Base-by-base conservation (phyloP, 176 grass and related monocot species). In the Ensete glaucum region DNA sequence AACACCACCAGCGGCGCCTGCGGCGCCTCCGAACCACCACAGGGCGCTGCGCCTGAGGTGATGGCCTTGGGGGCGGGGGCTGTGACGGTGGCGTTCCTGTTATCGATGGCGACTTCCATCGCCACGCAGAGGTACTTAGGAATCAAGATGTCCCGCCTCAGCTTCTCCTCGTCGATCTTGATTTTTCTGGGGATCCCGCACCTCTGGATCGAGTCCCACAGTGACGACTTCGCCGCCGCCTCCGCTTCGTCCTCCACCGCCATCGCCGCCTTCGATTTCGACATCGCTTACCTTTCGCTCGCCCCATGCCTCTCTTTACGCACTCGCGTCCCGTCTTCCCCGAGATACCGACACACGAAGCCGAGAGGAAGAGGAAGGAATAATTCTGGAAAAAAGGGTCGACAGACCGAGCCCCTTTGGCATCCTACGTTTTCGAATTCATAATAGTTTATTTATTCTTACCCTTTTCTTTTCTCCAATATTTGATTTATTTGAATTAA, bases 1-100 rank as follows among this genome's bases (percentile, higher is more conserved):
- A 97, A 93, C 78, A 97, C 90, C 12, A 97, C 87, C 26, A 93
- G 11, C 0, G 94, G 94, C 62, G 88, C 66, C 52, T 76, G 73
- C 1, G 64, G 60, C 27, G 23, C 70, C 68, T 62, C 74, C 54
- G 69, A 6, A 34, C 34, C 3, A 3, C 34, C 3, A 34, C 34
- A 5, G 34, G 34, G 34, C 3, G 4, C 4, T 34, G 34, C 34
- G 34, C 34, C 34, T 34, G 34, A 34, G 34, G 34, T 0, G 27
- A 27, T 1, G 27, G 66, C 83, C 24, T 79, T 72, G 0, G 15
- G 23, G 77, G 76, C 89, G 24, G 71, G 34, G 34, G 4, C 34
- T 3, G 0, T 3, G 34, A 5, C 72, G 0, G 76, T 65, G 68
- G 82, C 78, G 76, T 88, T 82, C 83, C 85, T 85, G 2, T 48